Percentiles rank a stretch among this genome's conserved stretches.
Evolutionary conservation across 768 basidiomycete genomes (phyloP).

Genomic region (Glaciozyma antarctica): DNA sequence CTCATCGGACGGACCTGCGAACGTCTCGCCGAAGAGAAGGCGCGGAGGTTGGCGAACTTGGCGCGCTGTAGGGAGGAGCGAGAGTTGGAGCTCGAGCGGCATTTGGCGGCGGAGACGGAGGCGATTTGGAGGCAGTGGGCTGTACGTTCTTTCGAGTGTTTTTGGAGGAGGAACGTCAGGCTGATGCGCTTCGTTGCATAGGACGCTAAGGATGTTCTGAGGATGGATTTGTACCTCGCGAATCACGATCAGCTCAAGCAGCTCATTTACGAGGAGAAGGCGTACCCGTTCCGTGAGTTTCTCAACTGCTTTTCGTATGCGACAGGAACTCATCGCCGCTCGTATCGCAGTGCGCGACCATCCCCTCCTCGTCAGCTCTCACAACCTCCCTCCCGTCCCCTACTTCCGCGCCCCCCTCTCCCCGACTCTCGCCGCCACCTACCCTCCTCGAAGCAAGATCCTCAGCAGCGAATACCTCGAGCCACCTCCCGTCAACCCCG

Average conservation of each 20-base stretch:
- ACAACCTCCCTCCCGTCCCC: slow-evolving; percentile 16
- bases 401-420: slow-evolving; percentile 13
- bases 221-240: slow-evolving; percentile 15
- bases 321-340: too few relatives aligned
- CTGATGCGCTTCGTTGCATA: neutral
- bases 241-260: slow-evolving; percentile 16
- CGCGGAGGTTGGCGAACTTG: slow-evolving; percentile 4
- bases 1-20: slow-evolving; percentile 2
- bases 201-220: slow-evolving; percentile 12
- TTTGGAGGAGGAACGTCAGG: neutral
- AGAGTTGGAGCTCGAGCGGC: neutral
- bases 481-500: slow-evolving; percentile 15
- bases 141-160: neutral
- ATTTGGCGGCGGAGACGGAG: neutral
- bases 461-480: slow-evolving; percentile 16
- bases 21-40: slow-evolving; percentile 14
- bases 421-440: neutral
- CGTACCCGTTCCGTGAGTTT: slow-evolving; percentile 10
- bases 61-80: neutral
- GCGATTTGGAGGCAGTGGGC: slow-evolving; percentile 16
- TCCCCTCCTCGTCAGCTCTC: slow-evolving; percentile 19
- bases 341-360: slow-evolving; percentile 12
- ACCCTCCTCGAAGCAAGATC: neutral
- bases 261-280: slow-evolving; percentile 13
- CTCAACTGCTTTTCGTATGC: too few relatives aligned